Conservation (phyloP, 2,329 filamentous ascomycete species). For the Xylariales sp. region DNA sequence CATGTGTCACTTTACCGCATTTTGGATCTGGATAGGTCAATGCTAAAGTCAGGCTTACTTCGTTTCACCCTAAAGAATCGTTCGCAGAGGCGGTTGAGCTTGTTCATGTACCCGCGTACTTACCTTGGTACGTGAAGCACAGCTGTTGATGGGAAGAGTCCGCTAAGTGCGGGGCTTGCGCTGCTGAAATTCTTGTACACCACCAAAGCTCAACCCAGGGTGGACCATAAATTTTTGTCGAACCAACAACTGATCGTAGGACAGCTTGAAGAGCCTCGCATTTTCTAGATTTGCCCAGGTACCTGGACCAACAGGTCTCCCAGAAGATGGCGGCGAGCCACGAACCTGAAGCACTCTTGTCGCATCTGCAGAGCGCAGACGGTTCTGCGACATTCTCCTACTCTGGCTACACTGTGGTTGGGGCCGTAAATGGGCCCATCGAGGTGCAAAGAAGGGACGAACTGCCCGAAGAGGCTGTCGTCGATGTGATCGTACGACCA, state of each 20-base stretch:
- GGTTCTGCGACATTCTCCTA: constrained; percentile 75
- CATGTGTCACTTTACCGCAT: too few relatives aligned
- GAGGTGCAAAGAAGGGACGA: constrained; percentile 88
- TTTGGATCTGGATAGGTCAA: too few relatives aligned
- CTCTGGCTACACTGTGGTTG: constrained; percentile 74
- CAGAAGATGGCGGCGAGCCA: constrained; percentile 34
- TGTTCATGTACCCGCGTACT: too few relatives aligned
- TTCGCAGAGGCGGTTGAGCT: too few relatives aligned
- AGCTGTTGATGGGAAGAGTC: background rate
- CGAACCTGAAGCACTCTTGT: constrained; percentile 49
- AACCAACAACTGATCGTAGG: background rate
- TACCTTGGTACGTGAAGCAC: too few relatives aligned
- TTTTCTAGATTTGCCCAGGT: too few relatives aligned
- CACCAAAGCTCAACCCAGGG: too few relatives aligned
- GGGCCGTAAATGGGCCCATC: constrained; percentile 86
- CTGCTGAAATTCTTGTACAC: background rate
- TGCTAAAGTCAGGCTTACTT: too few relatives aligned
- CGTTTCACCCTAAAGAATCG: too few relatives aligned
- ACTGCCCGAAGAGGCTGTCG: constrained; percentile 80
- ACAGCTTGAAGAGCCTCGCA: background rate
- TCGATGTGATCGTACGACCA: constrained; percentile 88
- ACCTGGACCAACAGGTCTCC: background rate
- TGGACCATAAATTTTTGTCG: constrained; percentile 5
- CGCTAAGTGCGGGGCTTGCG: constrained; percentile 5
- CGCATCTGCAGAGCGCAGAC: constrained; percentile 65